Evolutionary conservation across 495 filamentous ascomycete species (phyloP).

Genomic region (Penicillium flavigenum): DNA sequence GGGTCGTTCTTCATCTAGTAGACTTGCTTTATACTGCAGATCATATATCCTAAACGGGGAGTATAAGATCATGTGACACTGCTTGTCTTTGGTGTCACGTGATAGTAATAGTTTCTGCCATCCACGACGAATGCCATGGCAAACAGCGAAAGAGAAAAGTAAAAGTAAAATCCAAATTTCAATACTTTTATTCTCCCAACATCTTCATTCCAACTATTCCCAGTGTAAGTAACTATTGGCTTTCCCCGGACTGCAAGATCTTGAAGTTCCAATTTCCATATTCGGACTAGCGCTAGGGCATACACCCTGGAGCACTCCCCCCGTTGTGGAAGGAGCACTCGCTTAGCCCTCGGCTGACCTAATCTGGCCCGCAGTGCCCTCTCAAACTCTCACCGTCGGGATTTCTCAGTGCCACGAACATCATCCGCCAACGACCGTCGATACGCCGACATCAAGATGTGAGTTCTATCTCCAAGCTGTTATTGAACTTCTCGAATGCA

Average conservation of each 20-base stretch:
- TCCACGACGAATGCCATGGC: not conserved
- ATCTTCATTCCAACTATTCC: not conserved
- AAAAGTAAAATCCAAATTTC: not conserved
- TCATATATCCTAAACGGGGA: slow-evolving; percentile 9
- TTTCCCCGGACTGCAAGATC: slow-evolving; percentile 15
- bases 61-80: slow-evolving; percentile 10
- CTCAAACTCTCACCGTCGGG: slow-evolving; percentile 48
- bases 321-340: slow-evolving; percentile 34
- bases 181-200: not conserved
- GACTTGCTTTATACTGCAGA: slow-evolving; percentile 1
- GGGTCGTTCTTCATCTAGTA: not conserved
- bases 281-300: slow-evolving; percentile 22
- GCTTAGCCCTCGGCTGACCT: slow-evolving; percentile 51
- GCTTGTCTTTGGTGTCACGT: slow-evolving; percentile 4
- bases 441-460: slow-evolving; percentile 58
- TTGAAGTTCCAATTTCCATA: slow-evolving; percentile 12
- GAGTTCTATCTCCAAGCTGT: slow-evolving; percentile 40
- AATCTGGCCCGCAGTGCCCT: slow-evolving; percentile 37
- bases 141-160: not conserved
- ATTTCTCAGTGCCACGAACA: slow-evolving; percentile 53
- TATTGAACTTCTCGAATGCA: slow-evolving; percentile 14
- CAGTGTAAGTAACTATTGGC: not conserved
- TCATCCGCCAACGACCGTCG: slow-evolving; percentile 55
- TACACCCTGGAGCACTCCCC: slow-evolving; percentile 6
- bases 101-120: not conserved